These are phyloP conservation scores for Cicer chorassanicum DNA, from an alignment of 306 rosid genomes.

Conservation along the genomic window DNA sequence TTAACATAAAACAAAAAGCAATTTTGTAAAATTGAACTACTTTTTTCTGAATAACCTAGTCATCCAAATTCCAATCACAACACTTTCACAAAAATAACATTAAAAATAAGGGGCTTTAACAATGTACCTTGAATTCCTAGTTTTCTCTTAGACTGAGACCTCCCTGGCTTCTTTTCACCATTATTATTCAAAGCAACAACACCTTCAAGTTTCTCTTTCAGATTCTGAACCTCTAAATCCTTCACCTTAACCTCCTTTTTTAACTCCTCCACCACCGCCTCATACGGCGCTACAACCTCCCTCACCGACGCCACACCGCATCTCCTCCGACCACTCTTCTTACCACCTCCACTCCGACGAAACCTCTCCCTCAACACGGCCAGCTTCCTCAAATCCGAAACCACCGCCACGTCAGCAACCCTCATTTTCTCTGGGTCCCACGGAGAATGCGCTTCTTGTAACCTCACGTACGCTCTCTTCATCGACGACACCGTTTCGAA, in stretches of 20 bases:
- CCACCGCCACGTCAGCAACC: conserved; percentile 78
- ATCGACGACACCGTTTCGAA: conserved; percentile 79
- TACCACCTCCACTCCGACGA: conserved; percentile 47
- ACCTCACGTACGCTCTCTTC: conserved; percentile 78
- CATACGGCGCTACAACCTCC: conserved; percentile 96
- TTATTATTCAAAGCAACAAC: conserved; percentile 47
- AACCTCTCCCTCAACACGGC: conserved; percentile 80
- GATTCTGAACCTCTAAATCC: conserved; percentile 75
- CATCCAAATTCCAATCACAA: conserved; percentile 40
- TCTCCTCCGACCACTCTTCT: conserved; percentile 45
- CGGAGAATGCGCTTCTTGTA: conserved; percentile 90
- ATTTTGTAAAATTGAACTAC: conserved; percentile 8
- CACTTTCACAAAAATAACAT: background rate
- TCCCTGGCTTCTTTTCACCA: conserved; percentile 69
- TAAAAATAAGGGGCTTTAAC: background rate
- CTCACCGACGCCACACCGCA: conserved; percentile 54
- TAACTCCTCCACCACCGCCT: conserved; percentile 88
- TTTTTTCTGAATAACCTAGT: conserved; percentile 30
- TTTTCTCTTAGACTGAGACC: conserved; percentile 69
- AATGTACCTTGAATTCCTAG: conserved; percentile 74
- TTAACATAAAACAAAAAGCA: conserved; percentile 17
- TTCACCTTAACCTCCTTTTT: conserved; percentile 80
- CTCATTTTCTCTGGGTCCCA: conserved; percentile 93
- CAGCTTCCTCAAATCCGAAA: conserved; percentile 77
- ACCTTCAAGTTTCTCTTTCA: conserved; percentile 82